phyloP scores from a whole-genome alignment of 2,329 filamentous ascomycete genomes.

The Byssochlamys sp. region DNA sequence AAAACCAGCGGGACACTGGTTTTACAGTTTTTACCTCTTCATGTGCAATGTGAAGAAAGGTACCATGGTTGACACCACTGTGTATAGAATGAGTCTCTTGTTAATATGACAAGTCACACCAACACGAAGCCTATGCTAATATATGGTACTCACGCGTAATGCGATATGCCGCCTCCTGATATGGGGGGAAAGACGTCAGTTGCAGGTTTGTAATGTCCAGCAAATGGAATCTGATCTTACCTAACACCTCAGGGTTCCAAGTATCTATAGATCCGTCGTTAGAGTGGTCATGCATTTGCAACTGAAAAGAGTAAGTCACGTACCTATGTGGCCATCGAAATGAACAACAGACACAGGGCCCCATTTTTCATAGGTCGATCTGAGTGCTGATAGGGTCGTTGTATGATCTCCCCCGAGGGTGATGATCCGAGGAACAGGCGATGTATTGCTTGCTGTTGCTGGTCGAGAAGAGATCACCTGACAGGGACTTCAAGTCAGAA shows the following conservation, averaged over 20 bases:
- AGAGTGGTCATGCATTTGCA: not conserved
- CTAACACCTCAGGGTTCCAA: conserved; percentile 46
- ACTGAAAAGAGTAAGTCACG: not conserved
- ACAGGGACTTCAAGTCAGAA: not conserved
- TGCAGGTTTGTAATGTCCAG: not conserved
- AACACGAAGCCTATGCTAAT: not conserved
- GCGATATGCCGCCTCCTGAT: conserved; percentile 40
- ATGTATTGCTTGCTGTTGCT: conserved; percentile 28
- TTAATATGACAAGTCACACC: not conserved
- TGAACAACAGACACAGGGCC: conserved; percentile 49
- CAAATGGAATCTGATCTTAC: conserved; percentile 15
- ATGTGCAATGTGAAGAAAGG: conserved; percentile 48
- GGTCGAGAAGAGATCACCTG: conserved; percentile 38
- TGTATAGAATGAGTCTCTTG: not conserved
- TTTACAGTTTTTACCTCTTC: too few relatives aligned
- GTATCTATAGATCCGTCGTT: conserved; percentile 29
- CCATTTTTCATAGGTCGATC: conserved; percentile 42
- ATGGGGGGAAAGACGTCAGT: not conserved
- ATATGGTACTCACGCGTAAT: conserved; percentile 38
- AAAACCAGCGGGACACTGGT: too few relatives aligned
- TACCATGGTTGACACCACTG: conserved; percentile 47
- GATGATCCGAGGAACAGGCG: conserved; percentile 40
- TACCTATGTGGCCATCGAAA: conserved; percentile 43
- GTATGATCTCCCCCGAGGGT: conserved; percentile 49
- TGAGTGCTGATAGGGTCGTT: conserved; percentile 44